A percentile compares a stretch with the other conserved stretches of the same genome.
Conservation (phyloP, 176 grass and related monocot genomes). For the Luzula sylvatica region DNA sequence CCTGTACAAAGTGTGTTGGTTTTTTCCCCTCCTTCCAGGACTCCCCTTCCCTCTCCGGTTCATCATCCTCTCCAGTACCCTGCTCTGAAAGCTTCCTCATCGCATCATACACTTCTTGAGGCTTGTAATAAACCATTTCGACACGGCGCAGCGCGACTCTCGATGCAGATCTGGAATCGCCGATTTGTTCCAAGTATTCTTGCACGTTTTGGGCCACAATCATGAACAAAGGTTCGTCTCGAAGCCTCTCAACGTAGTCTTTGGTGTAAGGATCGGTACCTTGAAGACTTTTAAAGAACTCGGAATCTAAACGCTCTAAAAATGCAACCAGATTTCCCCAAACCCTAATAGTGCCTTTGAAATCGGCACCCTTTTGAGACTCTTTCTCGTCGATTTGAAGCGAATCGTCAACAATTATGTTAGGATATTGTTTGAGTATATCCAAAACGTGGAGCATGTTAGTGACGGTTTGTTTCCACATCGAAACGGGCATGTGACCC, state of each 20-base stretch:
- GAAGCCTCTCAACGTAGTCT: slow-evolving; percentile 90
- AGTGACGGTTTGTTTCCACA: slow-evolving; percentile 89
- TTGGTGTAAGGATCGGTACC: slow-evolving; percentile 76
- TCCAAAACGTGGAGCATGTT: slow-evolving; percentile 90
- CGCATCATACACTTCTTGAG: slow-evolving; percentile 93
- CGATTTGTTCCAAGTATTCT: slow-evolving; percentile 65
- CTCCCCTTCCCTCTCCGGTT: slow-evolving; percentile 37
- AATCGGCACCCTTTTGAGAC: slow-evolving; percentile 68
- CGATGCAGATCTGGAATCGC: slow-evolving; percentile 62
- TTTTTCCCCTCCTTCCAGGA: slow-evolving; percentile 29
- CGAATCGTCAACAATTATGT: slow-evolving; percentile 75
- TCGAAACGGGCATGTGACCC: slow-evolving; percentile 80
- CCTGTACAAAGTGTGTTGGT: slow-evolving; percentile 48
- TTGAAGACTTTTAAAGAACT: slow-evolving; percentile 86
- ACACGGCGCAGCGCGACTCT: slow-evolving; percentile 73
- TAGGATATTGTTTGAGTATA: slow-evolving; percentile 81
- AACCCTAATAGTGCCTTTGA: slow-evolving; percentile 55
- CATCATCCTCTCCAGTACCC: slow-evolving; percentile 33
- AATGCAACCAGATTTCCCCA: slow-evolving; percentile 81
- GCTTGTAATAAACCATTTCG: slow-evolving; percentile 90
- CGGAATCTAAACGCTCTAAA: slow-evolving; percentile 78
- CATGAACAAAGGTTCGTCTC: slow-evolving; percentile 81
- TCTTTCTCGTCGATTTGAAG: slow-evolving; percentile 66
- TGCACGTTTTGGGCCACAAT: slow-evolving; percentile 92
- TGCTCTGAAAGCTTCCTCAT: slow-evolving; percentile 75